Percentiles rank a stretch among this genome's conserved stretches.
phyloP scores from a whole-genome alignment of 1,284 basidiomycete species.

The Boletellus dicymbophilus region DNA sequence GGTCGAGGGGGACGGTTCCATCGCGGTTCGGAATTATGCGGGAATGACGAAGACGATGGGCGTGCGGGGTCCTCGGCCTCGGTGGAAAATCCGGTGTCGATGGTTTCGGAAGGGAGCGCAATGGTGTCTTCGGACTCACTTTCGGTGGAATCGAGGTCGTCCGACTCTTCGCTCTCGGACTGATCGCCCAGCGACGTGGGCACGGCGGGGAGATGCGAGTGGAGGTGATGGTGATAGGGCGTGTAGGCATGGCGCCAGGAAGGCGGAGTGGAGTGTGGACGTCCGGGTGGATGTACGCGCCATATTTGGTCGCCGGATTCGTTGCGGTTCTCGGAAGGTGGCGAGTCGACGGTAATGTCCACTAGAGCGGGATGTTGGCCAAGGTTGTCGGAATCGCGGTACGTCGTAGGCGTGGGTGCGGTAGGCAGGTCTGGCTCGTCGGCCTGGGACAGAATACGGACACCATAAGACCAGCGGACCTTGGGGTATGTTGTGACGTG shows the following conservation, averaged over 20 bases:
- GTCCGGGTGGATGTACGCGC: neutral
- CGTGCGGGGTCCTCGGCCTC: constrained; percentile 11
- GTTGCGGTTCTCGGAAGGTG: constrained; percentile 1
- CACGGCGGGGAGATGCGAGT: constrained; percentile 23
- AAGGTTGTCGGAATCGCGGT: constrained; percentile 12
- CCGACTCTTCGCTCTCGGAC: constrained; percentile 26
- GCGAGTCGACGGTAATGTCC: neutral
- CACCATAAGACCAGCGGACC: constrained; percentile 91
- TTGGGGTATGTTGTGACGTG: constrained; percentile 26
- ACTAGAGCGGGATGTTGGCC: neutral
- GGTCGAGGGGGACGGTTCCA: neutral
- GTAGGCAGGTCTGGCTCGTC: constrained; percentile 48
- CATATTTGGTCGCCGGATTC: neutral
- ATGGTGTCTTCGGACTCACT: constrained; percentile 27
- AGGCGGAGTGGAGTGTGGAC: neutral
- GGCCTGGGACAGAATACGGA: constrained; percentile 73
- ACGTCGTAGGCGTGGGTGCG: neutral
- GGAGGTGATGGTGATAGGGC: neutral
- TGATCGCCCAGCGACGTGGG: constrained; percentile 25
- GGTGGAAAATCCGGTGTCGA: constrained; percentile 18
- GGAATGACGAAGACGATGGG: neutral
- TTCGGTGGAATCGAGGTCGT: constrained; percentile 20
- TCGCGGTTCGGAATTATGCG: neutral
- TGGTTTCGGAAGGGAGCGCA: constrained; percentile 5
- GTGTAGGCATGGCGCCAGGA: neutral